phyloP scores from a whole-genome alignment of 2,329 filamentous ascomycete genomes.

The Orbilia ellipsospora region DNA sequence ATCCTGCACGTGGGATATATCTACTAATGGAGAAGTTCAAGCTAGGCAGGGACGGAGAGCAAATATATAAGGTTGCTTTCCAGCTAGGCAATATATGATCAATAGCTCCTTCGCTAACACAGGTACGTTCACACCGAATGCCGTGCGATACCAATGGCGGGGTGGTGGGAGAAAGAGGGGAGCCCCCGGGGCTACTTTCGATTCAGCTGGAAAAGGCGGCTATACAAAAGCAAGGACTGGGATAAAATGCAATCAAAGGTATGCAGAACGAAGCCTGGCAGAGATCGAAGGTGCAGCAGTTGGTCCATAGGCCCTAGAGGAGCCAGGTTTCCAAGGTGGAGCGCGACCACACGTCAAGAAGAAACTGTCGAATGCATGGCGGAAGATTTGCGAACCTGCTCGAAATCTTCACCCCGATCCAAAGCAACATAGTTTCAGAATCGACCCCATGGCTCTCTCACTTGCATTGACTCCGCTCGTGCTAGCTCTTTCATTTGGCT shows the following conservation, averaged over 20 bases:
- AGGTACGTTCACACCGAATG: conserved; percentile 18
- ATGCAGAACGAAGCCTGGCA: conserved; percentile 51
- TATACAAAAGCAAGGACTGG: conserved; percentile 46
- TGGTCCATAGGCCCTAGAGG: conserved; percentile 10
- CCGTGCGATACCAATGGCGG: conserved; percentile 26
- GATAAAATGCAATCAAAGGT: conserved; percentile 40
- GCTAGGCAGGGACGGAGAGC: conserved; percentile 51
- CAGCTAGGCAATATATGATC: conserved; percentile 21
- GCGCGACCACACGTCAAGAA: conserved; percentile 25
- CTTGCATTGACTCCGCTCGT: not conserved
- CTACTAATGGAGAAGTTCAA: conserved; percentile 51
- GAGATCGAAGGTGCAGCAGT: conserved; percentile 52
- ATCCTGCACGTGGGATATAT: conserved; percentile 41
- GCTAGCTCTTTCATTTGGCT: conserved; percentile 36
- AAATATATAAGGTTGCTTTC: conserved; percentile 6
- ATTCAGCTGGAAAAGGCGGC: conserved; percentile 44
- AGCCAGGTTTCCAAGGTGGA: conserved; percentile 45
- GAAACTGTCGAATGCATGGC: conserved; percentile 37
- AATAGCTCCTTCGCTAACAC: conserved; percentile 18
- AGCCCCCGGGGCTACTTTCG: conserved; percentile 1
- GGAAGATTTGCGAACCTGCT: conserved; percentile 35
- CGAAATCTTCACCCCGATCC: conserved; percentile 32
- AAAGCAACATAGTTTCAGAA: conserved; percentile 20
- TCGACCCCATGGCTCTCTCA: conserved; percentile 28
- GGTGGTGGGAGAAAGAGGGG: conserved; percentile 23